phyloP scores from a whole-genome alignment of 495 filamentous ascomycete genomes.

The Xylaria curta region DNA sequence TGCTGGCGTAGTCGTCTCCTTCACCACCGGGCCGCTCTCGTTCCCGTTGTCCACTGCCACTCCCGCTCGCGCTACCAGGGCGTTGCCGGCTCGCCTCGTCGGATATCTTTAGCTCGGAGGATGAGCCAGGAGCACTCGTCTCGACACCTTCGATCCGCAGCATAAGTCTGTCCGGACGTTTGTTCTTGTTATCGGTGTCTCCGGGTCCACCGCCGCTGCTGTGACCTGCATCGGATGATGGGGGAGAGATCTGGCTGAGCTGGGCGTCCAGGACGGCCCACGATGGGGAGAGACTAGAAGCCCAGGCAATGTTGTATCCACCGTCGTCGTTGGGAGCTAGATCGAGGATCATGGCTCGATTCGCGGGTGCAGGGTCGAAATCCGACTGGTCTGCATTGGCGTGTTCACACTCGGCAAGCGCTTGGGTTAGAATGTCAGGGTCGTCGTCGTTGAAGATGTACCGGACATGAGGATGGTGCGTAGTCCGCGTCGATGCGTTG shows the following conservation, averaged over 20 bases:
- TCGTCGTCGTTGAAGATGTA: constrained; percentile 90
- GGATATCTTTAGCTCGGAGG: constrained; percentile 26
- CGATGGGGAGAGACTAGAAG: constrained; percentile 53
- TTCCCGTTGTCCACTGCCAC: constrained; percentile 45
- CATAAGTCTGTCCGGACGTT: constrained; percentile 59
- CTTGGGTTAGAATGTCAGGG: constrained; percentile 65
- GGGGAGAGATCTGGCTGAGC: constrained; percentile 42
- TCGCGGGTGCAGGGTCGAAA: constrained; percentile 36
- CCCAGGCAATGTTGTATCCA: constrained; percentile 52
- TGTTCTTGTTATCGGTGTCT: constrained; percentile 31
- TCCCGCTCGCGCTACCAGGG: constrained; percentile 33
- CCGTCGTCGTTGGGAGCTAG: constrained; percentile 48
- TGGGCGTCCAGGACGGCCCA: constrained; percentile 54
- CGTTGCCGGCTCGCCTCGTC: constrained; percentile 40
- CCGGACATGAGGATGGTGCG: constrained; percentile 80
- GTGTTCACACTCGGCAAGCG: constrained; percentile 47
- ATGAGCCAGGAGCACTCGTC: constrained; percentile 36
- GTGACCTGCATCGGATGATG: constrained; percentile 47
- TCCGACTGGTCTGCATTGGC: constrained; percentile 29
- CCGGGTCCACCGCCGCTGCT: constrained; percentile 34
- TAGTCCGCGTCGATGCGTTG: constrained; percentile 58
- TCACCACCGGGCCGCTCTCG: constrained; percentile 32
- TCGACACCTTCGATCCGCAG: constrained; percentile 70
- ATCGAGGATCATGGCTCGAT: constrained; percentile 64
- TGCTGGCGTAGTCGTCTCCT: constrained; percentile 53